Conservation (phyloP, 345 rosid genomes). For the Carallia brachiata region DNA sequence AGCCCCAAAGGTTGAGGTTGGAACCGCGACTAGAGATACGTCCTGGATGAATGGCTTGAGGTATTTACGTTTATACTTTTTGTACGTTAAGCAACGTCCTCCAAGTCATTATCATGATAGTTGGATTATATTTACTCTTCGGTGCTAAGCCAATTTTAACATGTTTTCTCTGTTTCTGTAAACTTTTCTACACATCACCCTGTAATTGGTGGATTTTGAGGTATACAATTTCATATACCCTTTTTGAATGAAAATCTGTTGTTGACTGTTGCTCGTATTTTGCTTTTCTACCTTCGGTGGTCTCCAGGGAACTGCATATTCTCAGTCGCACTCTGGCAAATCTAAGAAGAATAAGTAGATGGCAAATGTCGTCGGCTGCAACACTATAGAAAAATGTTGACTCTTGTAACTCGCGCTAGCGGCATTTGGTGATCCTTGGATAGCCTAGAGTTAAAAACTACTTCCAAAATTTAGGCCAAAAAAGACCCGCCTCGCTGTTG, state of each 20-base stretch:
- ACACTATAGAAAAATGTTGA: slow-evolving; percentile 15
- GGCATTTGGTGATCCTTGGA: slow-evolving; percentile 18
- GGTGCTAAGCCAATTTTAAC: not conserved
- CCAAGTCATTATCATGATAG: not conserved
- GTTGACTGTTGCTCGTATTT: not conserved
- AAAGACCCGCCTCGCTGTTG: slow-evolving; percentile 31
- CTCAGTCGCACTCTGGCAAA: slow-evolving; percentile 52
- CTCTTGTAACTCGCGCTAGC: slow-evolving; percentile 33
- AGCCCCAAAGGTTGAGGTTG: slow-evolving; percentile 83
- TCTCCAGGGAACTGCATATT: slow-evolving; percentile 71
- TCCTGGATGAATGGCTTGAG: slow-evolving; percentile 98
- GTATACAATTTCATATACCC: not conserved
- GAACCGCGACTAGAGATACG: slow-evolving; percentile 64
- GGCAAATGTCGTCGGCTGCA: not conserved
- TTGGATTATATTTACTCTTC: not conserved
- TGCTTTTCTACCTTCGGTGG: not conserved
- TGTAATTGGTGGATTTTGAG: no score
- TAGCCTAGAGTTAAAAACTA: slow-evolving; percentile 10
- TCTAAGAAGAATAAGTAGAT: slow-evolving; percentile 82
- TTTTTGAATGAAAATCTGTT: not conserved
- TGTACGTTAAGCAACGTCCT: not conserved
- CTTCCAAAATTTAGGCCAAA: slow-evolving; percentile 27
- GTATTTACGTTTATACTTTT: slow-evolving; percentile 29
- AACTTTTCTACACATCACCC: not conserved
- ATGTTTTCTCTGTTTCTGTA: not conserved